Evolutionary conservation across 306 rosid genomes (phyloP).

Genomic region (Vigna radiata): DNA sequence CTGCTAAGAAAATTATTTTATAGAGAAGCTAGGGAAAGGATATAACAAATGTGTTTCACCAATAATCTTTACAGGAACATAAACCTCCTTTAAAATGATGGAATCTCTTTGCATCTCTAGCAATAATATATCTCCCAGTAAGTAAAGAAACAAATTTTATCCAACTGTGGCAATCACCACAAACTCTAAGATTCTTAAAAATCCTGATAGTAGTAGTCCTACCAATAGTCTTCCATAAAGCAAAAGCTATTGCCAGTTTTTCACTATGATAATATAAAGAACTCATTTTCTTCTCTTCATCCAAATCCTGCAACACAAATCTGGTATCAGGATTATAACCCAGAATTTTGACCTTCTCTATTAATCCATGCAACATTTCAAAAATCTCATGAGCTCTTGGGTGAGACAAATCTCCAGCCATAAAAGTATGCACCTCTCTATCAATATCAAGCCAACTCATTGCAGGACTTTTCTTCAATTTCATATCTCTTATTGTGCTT

Average conservation of each 20-base stretch:
- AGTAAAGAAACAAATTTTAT: constrained; percentile 60
- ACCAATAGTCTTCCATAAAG: constrained; percentile 63
- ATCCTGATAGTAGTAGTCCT: constrained; percentile 55
- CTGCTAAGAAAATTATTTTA: neutral
- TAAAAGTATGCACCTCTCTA: constrained; percentile 69
- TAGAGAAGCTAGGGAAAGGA: neutral
- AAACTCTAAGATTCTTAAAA: constrained; percentile 77
- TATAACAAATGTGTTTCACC: constrained; percentile 53
- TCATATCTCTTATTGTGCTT: constrained; percentile 61
- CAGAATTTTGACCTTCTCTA: constrained; percentile 51
- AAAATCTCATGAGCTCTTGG: constrained; percentile 56
- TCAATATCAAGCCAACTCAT: constrained; percentile 74
- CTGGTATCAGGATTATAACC: constrained; percentile 73
- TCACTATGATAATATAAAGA: constrained; percentile 71
- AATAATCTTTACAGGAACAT: constrained; percentile 75
- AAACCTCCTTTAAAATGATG: constrained; percentile 68
- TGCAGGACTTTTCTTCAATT: constrained; percentile 66
- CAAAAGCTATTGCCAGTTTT: constrained; percentile 71
- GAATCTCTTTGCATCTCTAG: constrained; percentile 68
- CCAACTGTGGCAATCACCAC: constrained; percentile 75
- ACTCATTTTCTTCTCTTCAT: constrained; percentile 58
- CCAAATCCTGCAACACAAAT: constrained; percentile 68
- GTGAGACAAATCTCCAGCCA: constrained; percentile 78
- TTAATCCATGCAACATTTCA: constrained; percentile 51
- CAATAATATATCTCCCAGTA: constrained; percentile 65